These are phyloP conservation scores for Lophium mytilinum DNA, from an alignment of 495 filamentous ascomycete genomes.

Conservation along the genomic window DNA sequence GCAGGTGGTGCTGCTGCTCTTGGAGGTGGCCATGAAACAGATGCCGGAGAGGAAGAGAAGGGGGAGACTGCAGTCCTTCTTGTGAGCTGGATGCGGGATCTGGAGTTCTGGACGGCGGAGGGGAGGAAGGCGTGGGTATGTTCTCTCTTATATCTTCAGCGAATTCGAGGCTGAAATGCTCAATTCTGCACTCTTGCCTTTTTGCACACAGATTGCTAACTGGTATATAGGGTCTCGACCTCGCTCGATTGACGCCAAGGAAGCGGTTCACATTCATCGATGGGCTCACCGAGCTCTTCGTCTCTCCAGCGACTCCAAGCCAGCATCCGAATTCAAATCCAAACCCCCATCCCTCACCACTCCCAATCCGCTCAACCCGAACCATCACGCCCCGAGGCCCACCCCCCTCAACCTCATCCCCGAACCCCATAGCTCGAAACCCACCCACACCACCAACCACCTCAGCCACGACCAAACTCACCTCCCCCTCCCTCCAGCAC, in stretches of 20 bases:
- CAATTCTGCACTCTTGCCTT: too few relatives aligned
- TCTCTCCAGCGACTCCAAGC: constrained; percentile 7
- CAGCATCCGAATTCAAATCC: neutral
- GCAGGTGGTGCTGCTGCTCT: neutral
- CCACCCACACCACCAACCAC: constrained; percentile 78
- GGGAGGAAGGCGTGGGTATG: constrained; percentile 18
- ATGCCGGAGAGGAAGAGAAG: neutral
- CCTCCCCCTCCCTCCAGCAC: constrained; percentile 5
- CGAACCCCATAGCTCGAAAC: constrained; percentile 82
- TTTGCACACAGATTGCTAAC: neutral
- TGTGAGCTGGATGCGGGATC: constrained; percentile 70
- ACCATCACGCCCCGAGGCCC: neutral
- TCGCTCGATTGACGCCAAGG: constrained; percentile 49
- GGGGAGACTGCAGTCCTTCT: constrained; percentile 51
- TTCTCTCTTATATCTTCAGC: neutral
- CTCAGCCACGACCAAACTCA: constrained; percentile 39
- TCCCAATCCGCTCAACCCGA: constrained; percentile 21
- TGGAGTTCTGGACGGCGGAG: constrained; percentile 58
- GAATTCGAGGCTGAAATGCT: too few relatives aligned
- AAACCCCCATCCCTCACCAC: constrained; percentile 3
- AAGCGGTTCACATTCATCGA: constrained; percentile 64
- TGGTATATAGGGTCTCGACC: constrained; percentile 49
- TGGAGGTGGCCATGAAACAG: neutral
- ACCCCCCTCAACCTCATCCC: constrained; percentile 52
- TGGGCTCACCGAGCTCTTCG: constrained; percentile 55